Evolutionary conservation across 441 rosid genomes (phyloP).

Genomic region (Jatropha multifida): DNA sequence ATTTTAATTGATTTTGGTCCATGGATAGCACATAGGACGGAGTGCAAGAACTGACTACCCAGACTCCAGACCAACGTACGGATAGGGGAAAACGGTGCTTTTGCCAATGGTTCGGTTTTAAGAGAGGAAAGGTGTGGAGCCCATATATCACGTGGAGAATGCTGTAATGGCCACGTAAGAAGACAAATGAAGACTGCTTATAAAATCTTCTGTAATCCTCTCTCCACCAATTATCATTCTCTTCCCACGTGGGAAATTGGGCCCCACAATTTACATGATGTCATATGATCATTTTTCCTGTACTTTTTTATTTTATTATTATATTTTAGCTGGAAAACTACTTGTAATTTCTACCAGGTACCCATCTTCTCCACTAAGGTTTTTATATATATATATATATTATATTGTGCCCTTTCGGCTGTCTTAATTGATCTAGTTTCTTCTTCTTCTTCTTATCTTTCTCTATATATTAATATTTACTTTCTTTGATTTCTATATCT

Average conservation of each 20-base stretch:
- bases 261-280: conserved; percentile 30
- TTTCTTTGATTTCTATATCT: background rate
- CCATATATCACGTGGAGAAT: conserved; percentile 44
- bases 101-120: background rate
- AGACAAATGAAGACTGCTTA: conserved; percentile 26
- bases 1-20: too few relatives aligned
- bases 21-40: too few relatives aligned
- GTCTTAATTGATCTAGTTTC: conserved; percentile 10
- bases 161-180: conserved; percentile 44
- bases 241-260: conserved; percentile 68
- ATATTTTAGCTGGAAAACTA: background rate
- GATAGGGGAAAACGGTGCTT: too few relatives aligned
- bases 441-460: background rate
- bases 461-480: background rate
- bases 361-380: background rate
- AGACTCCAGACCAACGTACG: too few relatives aligned
- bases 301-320: background rate
- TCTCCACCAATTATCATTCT: conserved; percentile 65
- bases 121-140: conserved; percentile 1
- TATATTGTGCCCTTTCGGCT: background rate
- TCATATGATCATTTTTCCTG: conserved; percentile 6
- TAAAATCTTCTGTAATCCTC: conserved; percentile 60
- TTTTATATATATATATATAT: background rate
- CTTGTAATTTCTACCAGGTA: too few relatives aligned
- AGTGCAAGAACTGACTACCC: too few relatives aligned